A percentile compares a stretch with the other conserved stretches of the same genome.
Evolutionary conservation across 116 monocot species (phyloP).

Genomic region (Trichopus zeylanicus): DNA sequence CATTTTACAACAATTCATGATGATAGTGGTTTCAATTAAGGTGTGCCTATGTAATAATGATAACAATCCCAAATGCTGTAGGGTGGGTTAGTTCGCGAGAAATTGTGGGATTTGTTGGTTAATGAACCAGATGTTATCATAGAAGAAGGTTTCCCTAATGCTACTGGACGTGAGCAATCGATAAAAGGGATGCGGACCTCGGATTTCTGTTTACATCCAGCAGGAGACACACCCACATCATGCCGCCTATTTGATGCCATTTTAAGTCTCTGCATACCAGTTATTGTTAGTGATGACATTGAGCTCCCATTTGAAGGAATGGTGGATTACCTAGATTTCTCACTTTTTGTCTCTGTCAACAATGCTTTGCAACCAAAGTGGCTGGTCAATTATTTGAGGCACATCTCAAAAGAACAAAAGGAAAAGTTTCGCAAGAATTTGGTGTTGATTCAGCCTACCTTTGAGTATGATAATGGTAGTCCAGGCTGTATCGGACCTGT

Average conservation of each 20-base stretch:
- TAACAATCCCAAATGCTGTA: slow-evolving; percentile 17
- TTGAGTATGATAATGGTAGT: slow-evolving; percentile 63
- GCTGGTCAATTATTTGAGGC: slow-evolving; percentile 47
- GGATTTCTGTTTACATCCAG: slow-evolving; percentile 91
- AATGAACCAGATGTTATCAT: slow-evolving; percentile 62
- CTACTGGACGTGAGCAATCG: slow-evolving; percentile 79
- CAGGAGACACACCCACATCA: slow-evolving; percentile 91
- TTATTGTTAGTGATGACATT: slow-evolving; percentile 74
- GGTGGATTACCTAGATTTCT: slow-evolving; percentile 63
- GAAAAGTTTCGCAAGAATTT: slow-evolving; percentile 36
- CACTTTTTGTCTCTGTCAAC: slow-evolving; percentile 52
- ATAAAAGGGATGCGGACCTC: slow-evolving; percentile 74
- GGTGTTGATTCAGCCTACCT: slow-evolving; percentile 48
- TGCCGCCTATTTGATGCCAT: slow-evolving; percentile 90
- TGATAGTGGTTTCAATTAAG: no score
- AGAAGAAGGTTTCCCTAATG: slow-evolving; percentile 92
- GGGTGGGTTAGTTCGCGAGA: slow-evolving; percentile 78
- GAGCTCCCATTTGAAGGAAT: slow-evolving; percentile 95
- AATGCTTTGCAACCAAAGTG: slow-evolving; percentile 55
- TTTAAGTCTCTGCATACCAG: slow-evolving; percentile 84
- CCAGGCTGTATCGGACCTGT: slow-evolving; percentile 41
- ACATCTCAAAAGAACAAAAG: slow-evolving; percentile 34
- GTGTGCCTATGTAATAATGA: no score
- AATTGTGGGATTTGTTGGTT: slow-evolving; percentile 75
- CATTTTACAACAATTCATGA: no score